A percentile compares a stretch with the other conserved stretches of the same genome.
Evolutionary conservation across 108 stramenopile species (phyloP).

Genomic region (Aureococcus anophagefferens): DNA sequence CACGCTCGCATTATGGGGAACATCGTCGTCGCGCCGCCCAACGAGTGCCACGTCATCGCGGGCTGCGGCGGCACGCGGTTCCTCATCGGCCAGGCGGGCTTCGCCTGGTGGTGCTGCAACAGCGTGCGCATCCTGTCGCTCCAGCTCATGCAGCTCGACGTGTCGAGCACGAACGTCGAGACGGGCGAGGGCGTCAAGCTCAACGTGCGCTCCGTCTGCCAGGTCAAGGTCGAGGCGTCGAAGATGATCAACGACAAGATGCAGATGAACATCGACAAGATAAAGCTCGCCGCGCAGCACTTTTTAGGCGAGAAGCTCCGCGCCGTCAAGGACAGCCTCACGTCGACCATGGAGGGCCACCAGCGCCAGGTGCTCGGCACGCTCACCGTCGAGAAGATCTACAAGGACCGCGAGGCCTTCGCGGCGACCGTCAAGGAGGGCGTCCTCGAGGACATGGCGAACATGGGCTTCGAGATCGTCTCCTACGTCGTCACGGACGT

Average conservation of each 20-base stretch:
- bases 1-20: conserved; percentile 14
- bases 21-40: conserved; percentile 9
- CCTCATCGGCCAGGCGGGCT: conserved; percentile 7
- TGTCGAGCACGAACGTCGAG: conserved; percentile 8
- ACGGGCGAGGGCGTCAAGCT: conserved; percentile 18
- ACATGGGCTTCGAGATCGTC: conserved; percentile 34
- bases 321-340: conserved; percentile 4
- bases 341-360: conserved; percentile 25
- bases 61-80: conserved; percentile 16
- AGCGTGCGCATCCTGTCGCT: conserved; percentile 6
- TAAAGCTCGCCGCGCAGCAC: conserved; percentile 22
- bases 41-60: conserved; percentile 13
- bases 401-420: conserved; percentile 26
- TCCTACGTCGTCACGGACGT: conserved; percentile 34
- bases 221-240: conserved; percentile 17
- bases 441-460: conserved; percentile 21
- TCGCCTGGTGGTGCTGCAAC: conserved; percentile 13
- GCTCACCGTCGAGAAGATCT: conserved; percentile 23
- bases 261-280: conserved; percentile 8
- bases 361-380: conserved; percentile 29
- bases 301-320: conserved; percentile 10
- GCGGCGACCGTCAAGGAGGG: conserved; percentile 18
- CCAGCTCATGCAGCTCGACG: conserved; percentile 23
- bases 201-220: conserved; percentile 9
- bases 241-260: not conserved